Evolutionary conservation across 2,329 filamentous ascomycete species (phyloP), one percentile per base, ranked within the genome.

Genomic region (Biscogniauxia marginata): DNA sequence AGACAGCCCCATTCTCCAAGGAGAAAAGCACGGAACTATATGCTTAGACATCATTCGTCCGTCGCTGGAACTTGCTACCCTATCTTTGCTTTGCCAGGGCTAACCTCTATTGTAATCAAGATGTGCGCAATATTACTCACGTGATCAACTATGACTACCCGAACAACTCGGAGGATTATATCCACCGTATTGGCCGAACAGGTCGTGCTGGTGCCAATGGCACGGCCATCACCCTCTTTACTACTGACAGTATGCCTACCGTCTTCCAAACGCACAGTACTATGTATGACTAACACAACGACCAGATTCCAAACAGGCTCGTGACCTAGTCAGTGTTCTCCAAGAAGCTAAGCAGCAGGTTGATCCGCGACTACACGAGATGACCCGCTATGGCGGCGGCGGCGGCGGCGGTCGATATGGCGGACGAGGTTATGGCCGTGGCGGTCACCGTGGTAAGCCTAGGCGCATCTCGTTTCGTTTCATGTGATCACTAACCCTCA

Each of bases 91-190:
- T 80, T 79, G 77, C 81, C 84, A 80, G 77, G 85, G 85, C 91
- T 96, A 96, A 96, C 90, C 83, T 85, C 74, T 80, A 79, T 63
- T 70, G 69, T 70, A 72, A 70, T 72, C 74, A 97, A 98, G 95
- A 99, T 89, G 95, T 99, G 83, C 93, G 93, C 81, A 96, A 99
- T 85, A 99, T 99, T 82, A 98, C 95, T 79, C 95, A 99, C 82
- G 95, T 99, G 79, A 85, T 99, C 81, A 98, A 98, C 87, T 97
- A 98, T 90, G 95, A 98, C 77, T 98, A 98, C 79, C 93, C 93
- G 76, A 98, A 98, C 83, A 98, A 98, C 79, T 86, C 95, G 71
- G 95, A 99, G 81, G 93, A 98, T 73, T 98, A 98, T 72, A 96
- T 98, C 67, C 95, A 97, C 74, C 90, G 95, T 75, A 95, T 93